A percentile compares a stretch with the other conserved stretches of the same genome.
phyloP scores from a whole-genome alignment of 768 basidiomycete genomes.

The Epithele typhae region DNA sequence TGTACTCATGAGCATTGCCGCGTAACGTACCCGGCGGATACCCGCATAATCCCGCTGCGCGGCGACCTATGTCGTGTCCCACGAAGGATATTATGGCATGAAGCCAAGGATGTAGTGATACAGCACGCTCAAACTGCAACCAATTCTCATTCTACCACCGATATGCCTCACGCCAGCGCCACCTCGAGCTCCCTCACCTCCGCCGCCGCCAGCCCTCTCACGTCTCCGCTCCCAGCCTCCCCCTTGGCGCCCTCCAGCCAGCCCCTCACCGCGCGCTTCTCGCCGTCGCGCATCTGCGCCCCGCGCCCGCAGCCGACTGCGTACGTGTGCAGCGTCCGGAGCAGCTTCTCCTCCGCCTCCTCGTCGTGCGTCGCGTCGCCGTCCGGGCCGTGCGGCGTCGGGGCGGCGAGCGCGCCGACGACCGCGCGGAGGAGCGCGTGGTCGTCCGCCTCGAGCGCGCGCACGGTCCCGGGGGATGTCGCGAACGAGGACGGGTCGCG shows the following conservation, averaged over 20 bases:
- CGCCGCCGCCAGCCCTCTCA: constrained; percentile 27
- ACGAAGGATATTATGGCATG: too few species aligned
- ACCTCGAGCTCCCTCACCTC: constrained; percentile 14
- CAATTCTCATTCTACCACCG: too few species aligned
- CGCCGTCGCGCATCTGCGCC: constrained; percentile 7
- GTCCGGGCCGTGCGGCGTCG: constrained; percentile 62
- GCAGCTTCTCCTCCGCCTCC: constrained; percentile 63
- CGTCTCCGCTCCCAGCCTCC: constrained; percentile 21
- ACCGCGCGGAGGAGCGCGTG: constrained; percentile 42
- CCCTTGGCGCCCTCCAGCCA: constrained; percentile 23
- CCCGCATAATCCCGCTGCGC: too few species aligned
- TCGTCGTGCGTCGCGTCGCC: constrained; percentile 57
- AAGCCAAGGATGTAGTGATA: too few species aligned
- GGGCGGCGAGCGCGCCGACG: constrained; percentile 47
- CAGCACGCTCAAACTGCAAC: too few species aligned
- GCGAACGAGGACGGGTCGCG: constrained; percentile 47
- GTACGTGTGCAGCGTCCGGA: constrained; percentile 59
- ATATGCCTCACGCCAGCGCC: constrained; percentile 7
- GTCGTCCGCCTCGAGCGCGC: constrained; percentile 44
- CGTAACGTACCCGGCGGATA: too few species aligned
- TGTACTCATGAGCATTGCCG: too few species aligned
- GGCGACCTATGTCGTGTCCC: too few species aligned
- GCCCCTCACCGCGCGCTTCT: constrained; percentile 28
- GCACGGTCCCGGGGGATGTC: constrained; percentile 45
- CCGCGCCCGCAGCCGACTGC: constrained; percentile 34